A percentile compares a stretch with the other conserved stretches of the same genome.
Evolutionary conservation across 2,329 filamentous ascomycete genomes (phyloP).

Genomic region (Fusarium fujikuroi): DNA sequence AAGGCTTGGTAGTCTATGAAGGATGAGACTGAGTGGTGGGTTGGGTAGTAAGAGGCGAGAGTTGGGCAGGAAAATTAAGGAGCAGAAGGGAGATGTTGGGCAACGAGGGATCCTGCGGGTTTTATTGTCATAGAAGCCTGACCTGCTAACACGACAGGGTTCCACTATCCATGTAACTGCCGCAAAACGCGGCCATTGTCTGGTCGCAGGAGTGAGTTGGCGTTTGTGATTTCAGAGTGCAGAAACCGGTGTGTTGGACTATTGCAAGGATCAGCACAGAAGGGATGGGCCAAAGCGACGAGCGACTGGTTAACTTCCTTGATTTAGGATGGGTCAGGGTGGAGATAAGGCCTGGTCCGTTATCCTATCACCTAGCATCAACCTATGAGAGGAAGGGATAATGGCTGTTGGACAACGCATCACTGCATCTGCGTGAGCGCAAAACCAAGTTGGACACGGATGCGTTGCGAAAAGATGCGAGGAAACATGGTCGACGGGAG

Average conservation of each 20-base stretch:
- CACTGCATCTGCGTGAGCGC: conserved; percentile 51
- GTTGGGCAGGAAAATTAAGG: conserved; percentile 49
- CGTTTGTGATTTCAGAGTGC: conserved; percentile 48
- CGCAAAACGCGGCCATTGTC: conserved; percentile 54
- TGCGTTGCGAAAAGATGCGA: conserved; percentile 17
- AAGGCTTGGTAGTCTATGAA: conserved; percentile 41
- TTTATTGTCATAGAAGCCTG: conserved; percentile 57
- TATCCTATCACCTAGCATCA: conserved; percentile 57
- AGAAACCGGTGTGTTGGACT: conserved; percentile 40
- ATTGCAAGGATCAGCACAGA: conserved; percentile 48
- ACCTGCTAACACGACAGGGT: conserved; percentile 39
- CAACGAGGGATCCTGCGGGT: conserved; percentile 60
- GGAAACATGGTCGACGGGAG: conserved; percentile 10
- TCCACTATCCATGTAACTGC: conserved; percentile 45
- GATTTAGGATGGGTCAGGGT: conserved; percentile 51
- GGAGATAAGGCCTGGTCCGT: conserved; percentile 50
- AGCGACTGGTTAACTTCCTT: conserved; percentile 53
- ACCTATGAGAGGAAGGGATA: conserved; percentile 53
- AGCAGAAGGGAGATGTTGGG: conserved; percentile 49
- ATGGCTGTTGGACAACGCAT: conserved; percentile 60
- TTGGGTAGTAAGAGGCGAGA: conserved; percentile 54
- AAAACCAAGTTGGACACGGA: conserved; percentile 41
- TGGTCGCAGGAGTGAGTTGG: conserved; percentile 61
- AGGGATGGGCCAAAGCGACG: conserved; percentile 42
- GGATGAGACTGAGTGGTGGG: conserved; percentile 39